A percentile compares a stretch with the other conserved stretches of the same genome.
These are phyloP conservation scores for Pseudomonodictys pantanalensis DNA, from an alignment of 495 filamentous ascomycete genomes.

Conservation along the genomic window DNA sequence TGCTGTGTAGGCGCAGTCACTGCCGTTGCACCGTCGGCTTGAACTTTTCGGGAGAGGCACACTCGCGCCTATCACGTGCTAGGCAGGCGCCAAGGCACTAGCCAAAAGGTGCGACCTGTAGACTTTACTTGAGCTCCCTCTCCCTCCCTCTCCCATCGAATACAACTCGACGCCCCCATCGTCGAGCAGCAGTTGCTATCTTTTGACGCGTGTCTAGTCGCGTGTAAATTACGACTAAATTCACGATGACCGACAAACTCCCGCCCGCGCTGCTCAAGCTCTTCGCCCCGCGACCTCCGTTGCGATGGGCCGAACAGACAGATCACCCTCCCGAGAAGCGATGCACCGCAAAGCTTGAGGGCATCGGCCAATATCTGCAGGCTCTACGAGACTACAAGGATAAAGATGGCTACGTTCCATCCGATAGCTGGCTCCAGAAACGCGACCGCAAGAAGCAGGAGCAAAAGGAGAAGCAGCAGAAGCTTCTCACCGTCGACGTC, in stretches of 20 bases:
- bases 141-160: not conserved
- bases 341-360: conserved; percentile 65
- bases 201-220: too few species aligned
- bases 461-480: conserved; percentile 64
- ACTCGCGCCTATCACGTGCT: conserved; percentile 2
- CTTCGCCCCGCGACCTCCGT: conserved; percentile 86
- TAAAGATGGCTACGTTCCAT: conserved; percentile 71
- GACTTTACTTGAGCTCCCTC: not conserved
- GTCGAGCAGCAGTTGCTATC: not conserved
- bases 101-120: not conserved
- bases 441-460: conserved; percentile 76
- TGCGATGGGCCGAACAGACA: conserved; percentile 81
- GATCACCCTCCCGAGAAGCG: conserved; percentile 83
- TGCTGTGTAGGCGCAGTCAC: not conserved
- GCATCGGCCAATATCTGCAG: conserved; percentile 70
- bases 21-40: not conserved
- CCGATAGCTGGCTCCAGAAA: conserved; percentile 87
- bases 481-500: conserved; percentile 63
- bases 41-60: conserved; percentile 16
- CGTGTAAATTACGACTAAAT: not conserved
- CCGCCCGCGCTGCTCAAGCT: conserved; percentile 88
- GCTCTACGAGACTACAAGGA: conserved; percentile 67
- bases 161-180: not conserved
- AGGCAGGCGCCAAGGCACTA: conserved; percentile 1
- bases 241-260: conserved; percentile 86